Evolutionary conservation across 306 rosid species (phyloP).

Genomic region (Delonix regia): DNA sequence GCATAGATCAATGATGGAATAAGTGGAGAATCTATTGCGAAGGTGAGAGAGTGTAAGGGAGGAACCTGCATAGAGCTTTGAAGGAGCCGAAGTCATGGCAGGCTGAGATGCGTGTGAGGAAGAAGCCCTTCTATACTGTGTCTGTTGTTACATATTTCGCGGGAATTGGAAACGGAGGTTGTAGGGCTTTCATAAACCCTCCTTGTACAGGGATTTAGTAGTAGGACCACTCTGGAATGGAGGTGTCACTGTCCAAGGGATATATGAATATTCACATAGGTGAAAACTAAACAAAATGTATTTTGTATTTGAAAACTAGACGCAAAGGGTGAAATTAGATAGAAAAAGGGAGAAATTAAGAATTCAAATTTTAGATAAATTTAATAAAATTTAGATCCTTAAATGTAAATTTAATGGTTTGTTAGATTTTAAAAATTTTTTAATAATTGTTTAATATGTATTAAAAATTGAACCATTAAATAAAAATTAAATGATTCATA

Average conservation of each 20-base stretch:
- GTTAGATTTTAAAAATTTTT: too few species aligned
- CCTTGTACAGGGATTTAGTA: not conserved
- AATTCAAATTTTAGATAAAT: too few species aligned
- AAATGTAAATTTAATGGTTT: too few species aligned
- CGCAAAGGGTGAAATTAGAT: too few species aligned
- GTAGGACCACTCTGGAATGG: not conserved
- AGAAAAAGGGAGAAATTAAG: too few species aligned
- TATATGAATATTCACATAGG: too few species aligned
- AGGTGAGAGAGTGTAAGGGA: not conserved
- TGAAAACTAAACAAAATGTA: too few species aligned
- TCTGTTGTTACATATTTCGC: not conserved
- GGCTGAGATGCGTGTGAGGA: not conserved
- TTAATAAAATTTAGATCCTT: too few species aligned
- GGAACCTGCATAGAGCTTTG: constrained; percentile 76
- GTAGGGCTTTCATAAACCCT: not conserved
- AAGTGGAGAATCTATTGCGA: not conserved
- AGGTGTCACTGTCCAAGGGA: not conserved
- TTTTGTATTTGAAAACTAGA: too few species aligned
- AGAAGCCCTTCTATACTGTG: not conserved
- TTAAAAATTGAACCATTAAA: too few species aligned
- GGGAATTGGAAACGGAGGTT: not conserved
- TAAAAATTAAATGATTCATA: too few species aligned
- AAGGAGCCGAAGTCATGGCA: constrained; percentile 75
- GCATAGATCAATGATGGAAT: not conserved
- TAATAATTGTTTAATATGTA: too few species aligned